Percentiles rank a stretch among this genome's conserved stretches.
phyloP scores from a whole-genome alignment of 176 grass and related monocot species.

The Zizania latifolia region DNA sequence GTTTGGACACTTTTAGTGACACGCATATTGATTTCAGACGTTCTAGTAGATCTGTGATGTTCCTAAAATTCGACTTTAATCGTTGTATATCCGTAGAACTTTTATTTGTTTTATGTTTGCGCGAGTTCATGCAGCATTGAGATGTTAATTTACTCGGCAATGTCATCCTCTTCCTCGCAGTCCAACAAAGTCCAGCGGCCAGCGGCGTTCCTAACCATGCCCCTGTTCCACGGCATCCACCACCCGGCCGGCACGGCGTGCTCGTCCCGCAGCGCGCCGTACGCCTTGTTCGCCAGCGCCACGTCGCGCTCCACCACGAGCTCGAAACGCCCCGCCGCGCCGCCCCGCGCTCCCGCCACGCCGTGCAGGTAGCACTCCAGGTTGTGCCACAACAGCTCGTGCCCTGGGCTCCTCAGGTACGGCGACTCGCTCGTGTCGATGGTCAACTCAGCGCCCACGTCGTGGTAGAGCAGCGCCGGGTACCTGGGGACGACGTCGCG shows the following conservation, averaged over 20 bases:
- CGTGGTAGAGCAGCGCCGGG: slow-evolving; percentile 39
- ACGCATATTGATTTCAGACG: no score
- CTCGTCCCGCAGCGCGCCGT: slow-evolving; percentile 41
- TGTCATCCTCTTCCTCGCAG: slow-evolving; percentile 13
- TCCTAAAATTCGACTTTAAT: no score
- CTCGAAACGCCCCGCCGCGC: slow-evolving; percentile 19
- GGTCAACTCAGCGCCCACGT: slow-evolving; percentile 46
- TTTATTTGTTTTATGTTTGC: no score
- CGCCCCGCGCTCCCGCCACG: slow-evolving; percentile 32
- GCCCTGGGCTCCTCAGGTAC: slow-evolving; percentile 42
- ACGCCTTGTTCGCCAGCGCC: slow-evolving; percentile 51
- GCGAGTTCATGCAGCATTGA: no score
- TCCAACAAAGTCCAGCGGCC: slow-evolving; percentile 49
- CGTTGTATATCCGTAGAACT: no score
- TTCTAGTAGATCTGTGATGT: no score
- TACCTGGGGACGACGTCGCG: slow-evolving; percentile 46
- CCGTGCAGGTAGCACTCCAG: slow-evolving; percentile 66
- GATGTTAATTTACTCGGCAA: background rate
- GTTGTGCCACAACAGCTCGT: slow-evolving; percentile 40
- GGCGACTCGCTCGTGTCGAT: slow-evolving; percentile 47
- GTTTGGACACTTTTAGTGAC: no score
- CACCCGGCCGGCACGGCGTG: slow-evolving; percentile 38
- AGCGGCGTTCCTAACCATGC: slow-evolving; percentile 31
- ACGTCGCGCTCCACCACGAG: slow-evolving; percentile 52
- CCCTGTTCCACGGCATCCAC: slow-evolving; percentile 46